Evolutionary conservation across 805 yeast species (phyloP), one percentile per base, ranked within the genome.

Genomic region (Candida sphagnicola): DNA sequence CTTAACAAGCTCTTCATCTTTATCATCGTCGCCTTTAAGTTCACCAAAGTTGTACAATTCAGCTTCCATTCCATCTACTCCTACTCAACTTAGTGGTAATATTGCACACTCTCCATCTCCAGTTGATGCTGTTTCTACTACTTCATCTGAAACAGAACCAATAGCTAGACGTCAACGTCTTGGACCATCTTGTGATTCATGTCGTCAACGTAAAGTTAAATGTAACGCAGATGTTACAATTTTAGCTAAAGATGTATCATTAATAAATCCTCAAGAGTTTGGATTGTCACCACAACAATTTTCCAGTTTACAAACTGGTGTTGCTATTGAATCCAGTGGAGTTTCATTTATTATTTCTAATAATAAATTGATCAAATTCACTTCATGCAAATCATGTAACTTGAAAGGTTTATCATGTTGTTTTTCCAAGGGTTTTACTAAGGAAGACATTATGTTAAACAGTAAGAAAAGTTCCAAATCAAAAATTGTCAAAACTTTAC

Each of bases 171-270:
- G 88, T 48, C 90, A 83, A 59, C 62, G 91, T 42, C 65, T 76
- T 14, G 89, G 91, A 0, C 89, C 89, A 2, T 77, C 85, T 29
- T 83, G 91, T 57, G 89, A 83, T 54, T 63, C 75, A 34, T 83
- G 91, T 56, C 67, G 89, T 38, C 52, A 75, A 12, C 70, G 87
- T 41, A 83, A 83, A 54, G 82, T 82, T 41, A 83, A 80, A 58
- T 83, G 91, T 61, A 80, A 82, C 56, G 86, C 90, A 2, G 79
- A 72, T 47, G 75, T 82, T 10, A 56, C 60, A 24, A 63, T 75
- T 17, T 42, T 77, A 33, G 49, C 57, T 34, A 53, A 43, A 15
- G 29, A 28, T 26, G 13, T 36, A 26, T 28, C 36, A 3, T 16
- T 34, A 12, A 19, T 37, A 6, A 28, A 40, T 3, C 34, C 38